Base-by-base conservation (phyloP, 2,329 filamentous ascomycete genomes). In the Botrytis sinoallii region DNA sequence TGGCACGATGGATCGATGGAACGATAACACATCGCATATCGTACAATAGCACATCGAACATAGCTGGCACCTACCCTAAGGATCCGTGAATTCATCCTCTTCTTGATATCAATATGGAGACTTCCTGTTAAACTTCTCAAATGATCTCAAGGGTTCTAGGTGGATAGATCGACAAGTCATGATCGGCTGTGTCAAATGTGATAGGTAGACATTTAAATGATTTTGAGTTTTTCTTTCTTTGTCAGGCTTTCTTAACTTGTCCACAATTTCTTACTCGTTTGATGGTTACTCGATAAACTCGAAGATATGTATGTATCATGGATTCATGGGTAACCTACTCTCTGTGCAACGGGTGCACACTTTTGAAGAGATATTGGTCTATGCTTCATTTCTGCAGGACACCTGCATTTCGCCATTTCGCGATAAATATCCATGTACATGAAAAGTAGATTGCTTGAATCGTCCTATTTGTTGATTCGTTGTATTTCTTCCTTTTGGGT, bases 371-470 rank as follows among this genome's bases (percentile, higher is more conserved):
- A 72, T 67, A 52, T 57, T 72, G 63, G 65, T 73, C 71, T 60
- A 73, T 70, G 71, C 71, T 73, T 73, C 55, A 38, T 60, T 48
- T 48, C 64, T 73, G 71, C 65, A 70, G 65, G 44, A 70, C 71
- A 73, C 71, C 71, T 52, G 38, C 70, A 72, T 72, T 70, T 70
- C 52, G 48, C 52, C 67, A 57, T 57, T 66, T 66, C 46, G 38
- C 65, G 38, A 70, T 73, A 73, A 38, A 69, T 52, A 73, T 42
- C 71, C 71, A 73, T 72, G 70, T 68, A 57, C n/a, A 69, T 57
- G 52, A 38, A 69, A 25, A 25, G 35, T 57, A 69, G 46, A 68
- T 42, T 68, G 65, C 35, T 20, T 55, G 4, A 25, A 55, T 55
- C 46, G 38, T 68, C 25, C 35, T 42, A 57, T 57, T 68, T 25